Conservation (phyloP, 2,329 filamentous ascomycete species). For the Fusarium temperatum region DNA sequence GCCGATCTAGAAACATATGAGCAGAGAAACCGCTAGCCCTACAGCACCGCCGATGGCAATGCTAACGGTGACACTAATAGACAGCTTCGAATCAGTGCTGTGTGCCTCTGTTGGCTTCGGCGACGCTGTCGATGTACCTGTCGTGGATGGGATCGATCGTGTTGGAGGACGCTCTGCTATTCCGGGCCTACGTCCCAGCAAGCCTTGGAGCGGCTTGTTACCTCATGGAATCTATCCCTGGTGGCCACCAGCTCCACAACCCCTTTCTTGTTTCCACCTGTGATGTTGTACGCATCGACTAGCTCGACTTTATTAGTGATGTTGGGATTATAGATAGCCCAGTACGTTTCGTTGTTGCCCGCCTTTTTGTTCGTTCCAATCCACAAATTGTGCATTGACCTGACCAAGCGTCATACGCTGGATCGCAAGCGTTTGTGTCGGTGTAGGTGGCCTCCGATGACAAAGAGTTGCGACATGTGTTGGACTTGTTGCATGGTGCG, state of each 20-base stretch:
- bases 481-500: not conserved
- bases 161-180: not conserved
- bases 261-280: not conserved
- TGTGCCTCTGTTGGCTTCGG: not conserved
- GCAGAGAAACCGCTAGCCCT: rapidly evolving
- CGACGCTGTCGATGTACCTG: not conserved
- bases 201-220: not conserved
- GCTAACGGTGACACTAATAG: not conserved
- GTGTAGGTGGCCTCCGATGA: not conserved
- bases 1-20: not conserved
- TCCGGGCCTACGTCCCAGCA: not conserved
- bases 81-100: not conserved
- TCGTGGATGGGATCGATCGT: not conserved
- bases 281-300: not conserved
- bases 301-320: not conserved
- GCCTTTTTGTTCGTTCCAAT: not conserved
- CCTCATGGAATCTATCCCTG: not conserved
- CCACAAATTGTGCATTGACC: slow-evolving; percentile 1
- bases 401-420: not conserved
- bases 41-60: not conserved
- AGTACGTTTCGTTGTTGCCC: not conserved
- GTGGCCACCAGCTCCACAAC: not conserved
- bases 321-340: not conserved
- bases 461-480: not conserved
- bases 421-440: not conserved